Base-by-base conservation (phyloP, 768 basidiomycete genomes). In the Podaxis sp. region DNA sequence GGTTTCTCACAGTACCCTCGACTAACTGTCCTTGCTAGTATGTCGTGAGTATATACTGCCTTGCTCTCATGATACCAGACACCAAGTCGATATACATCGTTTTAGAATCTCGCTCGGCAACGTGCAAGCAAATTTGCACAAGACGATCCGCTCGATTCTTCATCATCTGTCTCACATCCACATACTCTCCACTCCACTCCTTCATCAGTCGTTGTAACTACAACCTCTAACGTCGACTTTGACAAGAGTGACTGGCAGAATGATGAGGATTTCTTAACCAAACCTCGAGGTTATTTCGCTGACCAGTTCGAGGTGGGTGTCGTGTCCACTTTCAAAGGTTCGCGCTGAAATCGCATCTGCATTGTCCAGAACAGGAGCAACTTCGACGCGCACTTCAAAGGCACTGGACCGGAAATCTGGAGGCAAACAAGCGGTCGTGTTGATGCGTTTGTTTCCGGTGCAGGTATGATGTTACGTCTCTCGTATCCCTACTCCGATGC, bases 341-440 rank as follows among this genome's bases (percentile, higher is more conserved):
- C 49, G 30, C 39, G 13, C 33, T 53, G 15, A 53, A 12, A 42
- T 24, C 33, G 7, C 38, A 8, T 39, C 13, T 64, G 8, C 8
- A 33, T 9, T 9, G 12, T 49, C 40, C 59, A 93, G 90, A 99
- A 96, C 73, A 84, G 80, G 68, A 93, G 91, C 69, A 99, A 99
- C 69, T 94, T 87, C 72, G 82, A 89, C 59, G 95, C 96, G 0
- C 97, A 99, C 72, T 93, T 84, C 66, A 75, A 85, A 38, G 93
- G 93, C 5, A 98, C 97, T 0, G 97, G 93, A 0, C 95, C 95
- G 0, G 97, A 99, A 77, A 93, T 99, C 38, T 95, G 95, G 90
- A 81, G 88, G 48, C 97, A 99, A 72, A 94, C 93, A 6, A 89
- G 88, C 69, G 95, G 95, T 11, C 76, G 77, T 28, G 65, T 97